Percentiles rank a stretch among this genome's conserved stretches.
phyloP scores from a whole-genome alignment of 1,139 yeast species.

The Wickerhamomyces sp. region DNA sequence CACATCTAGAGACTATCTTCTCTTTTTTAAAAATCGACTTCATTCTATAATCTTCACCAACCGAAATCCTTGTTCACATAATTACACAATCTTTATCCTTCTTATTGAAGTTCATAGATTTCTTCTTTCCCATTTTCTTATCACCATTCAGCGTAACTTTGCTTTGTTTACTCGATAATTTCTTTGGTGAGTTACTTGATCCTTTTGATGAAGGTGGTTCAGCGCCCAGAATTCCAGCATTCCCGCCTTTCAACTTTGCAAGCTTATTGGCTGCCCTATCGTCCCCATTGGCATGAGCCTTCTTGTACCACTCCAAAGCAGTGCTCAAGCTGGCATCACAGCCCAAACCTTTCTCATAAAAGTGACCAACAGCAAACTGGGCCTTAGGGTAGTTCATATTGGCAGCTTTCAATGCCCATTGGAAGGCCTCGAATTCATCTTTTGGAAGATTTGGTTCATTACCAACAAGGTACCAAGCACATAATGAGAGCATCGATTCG shows the following conservation, averaged over 20 bases:
- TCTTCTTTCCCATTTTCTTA: conserved; percentile 24
- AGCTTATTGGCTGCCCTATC: conserved; percentile 48
- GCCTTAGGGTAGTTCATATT: conserved; percentile 70
- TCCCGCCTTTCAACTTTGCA: conserved; percentile 6
- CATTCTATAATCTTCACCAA: too few relatives aligned
- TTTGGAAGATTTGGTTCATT: conserved; percentile 74
- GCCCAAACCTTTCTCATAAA: conserved; percentile 85
- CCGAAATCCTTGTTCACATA: conserved; percentile 25
- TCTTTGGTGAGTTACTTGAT: too few relatives aligned
- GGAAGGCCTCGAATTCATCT: conserved; percentile 84
- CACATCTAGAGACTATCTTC: too few relatives aligned
- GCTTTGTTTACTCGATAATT: conserved; percentile 1
- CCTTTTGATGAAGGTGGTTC: too few relatives aligned
- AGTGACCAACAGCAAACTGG: conserved; percentile 81
- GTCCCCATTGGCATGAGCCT: conserved; percentile 73
- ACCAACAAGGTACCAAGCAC: conserved; percentile 96
- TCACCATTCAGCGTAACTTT: conserved; percentile 15
- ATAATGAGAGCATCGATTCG: conserved; percentile 84
- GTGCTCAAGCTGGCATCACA: conserved; percentile 52
- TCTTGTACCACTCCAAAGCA: conserved; percentile 71
- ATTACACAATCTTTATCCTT: conserved; percentile 29
- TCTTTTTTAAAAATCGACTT: too few relatives aligned
- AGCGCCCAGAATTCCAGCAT: neutral
- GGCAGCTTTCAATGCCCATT: conserved; percentile 92
- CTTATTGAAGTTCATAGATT: conserved; percentile 2